Percentiles rank a stretch among this genome's conserved stretches.
These are phyloP conservation scores for Pseudogymnoascus sp. DNA, from an alignment of 2,329 filamentous ascomycete species.

Conservation along the genomic window DNA sequence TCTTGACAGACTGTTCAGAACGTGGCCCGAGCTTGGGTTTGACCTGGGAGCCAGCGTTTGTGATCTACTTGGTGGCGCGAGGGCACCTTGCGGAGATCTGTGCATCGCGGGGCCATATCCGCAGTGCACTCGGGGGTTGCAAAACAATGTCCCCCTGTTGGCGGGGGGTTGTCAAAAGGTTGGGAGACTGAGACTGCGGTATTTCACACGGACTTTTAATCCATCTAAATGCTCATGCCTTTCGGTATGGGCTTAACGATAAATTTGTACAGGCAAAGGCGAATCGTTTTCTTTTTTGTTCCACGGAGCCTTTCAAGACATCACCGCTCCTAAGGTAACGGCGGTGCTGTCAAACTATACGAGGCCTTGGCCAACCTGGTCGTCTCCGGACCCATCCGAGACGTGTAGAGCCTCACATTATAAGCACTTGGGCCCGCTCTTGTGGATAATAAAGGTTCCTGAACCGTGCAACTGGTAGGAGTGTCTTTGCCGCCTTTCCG, in stretches of 20 bases:
- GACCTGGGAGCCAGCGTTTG: neutral
- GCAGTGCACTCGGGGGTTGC: neutral
- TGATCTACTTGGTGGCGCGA: neutral
- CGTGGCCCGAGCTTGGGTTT: neutral
- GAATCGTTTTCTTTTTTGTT: neutral
- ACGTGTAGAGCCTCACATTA: neutral
- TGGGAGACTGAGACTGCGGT: too few relatives aligned
- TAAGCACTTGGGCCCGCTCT: neutral
- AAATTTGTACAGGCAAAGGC: too few relatives aligned
- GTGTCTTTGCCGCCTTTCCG: neutral
- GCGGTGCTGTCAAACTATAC: neutral
- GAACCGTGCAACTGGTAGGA: neutral
- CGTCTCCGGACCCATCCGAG: neutral
- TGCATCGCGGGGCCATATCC: neutral
- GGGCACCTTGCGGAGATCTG: slow-evolving; percentile 3
- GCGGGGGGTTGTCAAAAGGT: neutral
- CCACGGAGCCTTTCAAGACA: neutral
- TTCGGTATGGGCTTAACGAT: neutral
- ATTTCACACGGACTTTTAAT: neutral
- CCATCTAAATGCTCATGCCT: neutral
- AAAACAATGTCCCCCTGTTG: neutral
- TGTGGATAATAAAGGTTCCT: neutral
- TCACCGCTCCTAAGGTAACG: neutral
- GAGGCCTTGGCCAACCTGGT: neutral
- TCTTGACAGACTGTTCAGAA: neutral